These are phyloP conservation scores for Stemphylium vesicarium DNA, from an alignment of 2,329 filamentous ascomycete species.

Conservation along the genomic window DNA sequence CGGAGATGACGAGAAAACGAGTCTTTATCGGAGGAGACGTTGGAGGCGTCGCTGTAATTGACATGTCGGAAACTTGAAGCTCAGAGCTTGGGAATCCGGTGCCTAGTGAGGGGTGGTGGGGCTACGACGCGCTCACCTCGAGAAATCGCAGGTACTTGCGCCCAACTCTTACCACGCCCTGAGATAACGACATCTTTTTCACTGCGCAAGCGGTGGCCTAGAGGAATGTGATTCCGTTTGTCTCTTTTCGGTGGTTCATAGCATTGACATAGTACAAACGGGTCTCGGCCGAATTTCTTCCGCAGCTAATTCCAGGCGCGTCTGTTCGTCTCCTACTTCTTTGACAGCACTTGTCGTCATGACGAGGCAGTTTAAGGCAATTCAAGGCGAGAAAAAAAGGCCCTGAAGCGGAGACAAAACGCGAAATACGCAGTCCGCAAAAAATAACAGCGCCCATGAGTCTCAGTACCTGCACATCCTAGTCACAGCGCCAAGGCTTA, in stretches of 20 bases:
- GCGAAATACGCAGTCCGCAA: not conserved
- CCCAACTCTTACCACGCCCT: not conserved
- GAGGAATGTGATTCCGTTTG: too few relatives aligned
- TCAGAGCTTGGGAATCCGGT: not conserved
- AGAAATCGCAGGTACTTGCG: not conserved
- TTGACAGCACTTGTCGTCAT: not conserved
- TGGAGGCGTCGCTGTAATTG: not conserved
- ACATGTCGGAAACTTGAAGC: slow-evolving; percentile 20
- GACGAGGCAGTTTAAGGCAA: not conserved
- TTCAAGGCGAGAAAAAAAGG: not conserved
- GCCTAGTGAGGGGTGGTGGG: slow-evolving; percentile 10
- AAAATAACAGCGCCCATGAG: not conserved
- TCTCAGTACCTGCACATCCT: not conserved
- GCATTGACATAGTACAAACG: too few relatives aligned
- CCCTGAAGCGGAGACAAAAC: not conserved
- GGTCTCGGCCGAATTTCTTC: too few relatives aligned
- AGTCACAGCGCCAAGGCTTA: not conserved
- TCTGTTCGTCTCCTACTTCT: not conserved
- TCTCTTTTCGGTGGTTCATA: too few relatives aligned
- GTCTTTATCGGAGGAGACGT: slow-evolving; percentile 39
- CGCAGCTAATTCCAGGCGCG: not conserved
- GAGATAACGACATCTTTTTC: not conserved
- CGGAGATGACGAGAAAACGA: slow-evolving; percentile 54
- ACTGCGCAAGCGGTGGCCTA: not conserved
- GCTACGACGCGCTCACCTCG: not conserved